Evolutionary conservation across 2,329 filamentous ascomycete species (phyloP).

Genomic region (Alternaria sp.): DNA sequence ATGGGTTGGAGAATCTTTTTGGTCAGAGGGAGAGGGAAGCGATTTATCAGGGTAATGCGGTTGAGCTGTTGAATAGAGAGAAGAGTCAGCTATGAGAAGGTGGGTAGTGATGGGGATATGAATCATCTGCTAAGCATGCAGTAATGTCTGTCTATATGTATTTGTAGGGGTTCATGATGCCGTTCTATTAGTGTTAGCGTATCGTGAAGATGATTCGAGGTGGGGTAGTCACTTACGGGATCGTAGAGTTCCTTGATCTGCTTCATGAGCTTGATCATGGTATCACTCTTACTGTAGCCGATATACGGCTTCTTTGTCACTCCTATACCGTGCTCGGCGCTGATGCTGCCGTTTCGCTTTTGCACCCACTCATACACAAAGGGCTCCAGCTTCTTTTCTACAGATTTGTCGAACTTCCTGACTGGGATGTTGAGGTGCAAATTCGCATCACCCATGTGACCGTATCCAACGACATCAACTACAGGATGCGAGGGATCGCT

Average conservation of each 20-base stretch:
- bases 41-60: constrained; percentile 53
- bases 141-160: constrained; percentile 68
- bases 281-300: constrained; percentile 88
- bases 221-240: constrained; percentile 70
- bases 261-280: constrained; percentile 90
- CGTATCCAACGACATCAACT: constrained; percentile 91
- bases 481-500: constrained; percentile 80
- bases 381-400: constrained; percentile 88
- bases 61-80: constrained; percentile 38
- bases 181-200: constrained; percentile 69
- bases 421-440: constrained; percentile 91
- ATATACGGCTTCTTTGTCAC: constrained; percentile 96
- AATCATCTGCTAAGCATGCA: constrained; percentile 9
- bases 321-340: constrained; percentile 93
- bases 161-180: constrained; percentile 99
- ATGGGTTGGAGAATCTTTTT: constrained; percentile 53
- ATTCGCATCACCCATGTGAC: constrained; percentile 98
- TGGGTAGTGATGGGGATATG: background rate
- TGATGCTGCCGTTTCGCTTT: constrained; percentile 88
- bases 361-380: constrained; percentile 98
- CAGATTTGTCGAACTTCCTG: constrained; percentile 81
- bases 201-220: constrained; percentile 4
- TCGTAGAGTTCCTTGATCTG: constrained; percentile 94
- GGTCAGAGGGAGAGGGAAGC: constrained; percentile 45
- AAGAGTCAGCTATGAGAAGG: constrained; percentile 6